Evolutionary conservation across 805 yeast genomes (phyloP), one percentile per base, ranked within the genome.

Genomic region (Sugiyamaella americana): DNA sequence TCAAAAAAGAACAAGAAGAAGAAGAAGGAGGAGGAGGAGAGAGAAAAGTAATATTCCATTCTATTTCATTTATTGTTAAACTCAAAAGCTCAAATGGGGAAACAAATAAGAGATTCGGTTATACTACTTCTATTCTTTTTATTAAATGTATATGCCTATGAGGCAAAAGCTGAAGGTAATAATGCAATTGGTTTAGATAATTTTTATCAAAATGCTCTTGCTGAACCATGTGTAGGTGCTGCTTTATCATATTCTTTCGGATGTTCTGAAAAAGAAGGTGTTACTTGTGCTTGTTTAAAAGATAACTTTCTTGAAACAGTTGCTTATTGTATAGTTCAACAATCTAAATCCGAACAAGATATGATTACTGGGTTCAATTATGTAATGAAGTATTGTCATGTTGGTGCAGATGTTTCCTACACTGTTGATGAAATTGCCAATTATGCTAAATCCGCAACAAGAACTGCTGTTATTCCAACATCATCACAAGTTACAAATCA

Each of bases 201-300:
- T n/a, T 24, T 22, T 32, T 26, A 26, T 26, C 11, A 26, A 8
- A 26, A 26, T 13, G 13, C 32, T 13, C 13, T 26, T 8, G 51
- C 48, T 3, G 51, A 43, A 16, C 51, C 51, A 6, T 47, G 51
- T 19, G 35, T 43, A 22, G 46, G 40, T n/a, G 44, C 43, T 17
- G 44, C 51, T n/a, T 22, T 39, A 30, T 13, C 17, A 16, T 30
- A 13, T 6, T 4, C n/a, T n/a, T 44, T 44, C 38, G 50, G 43
- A 19, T 44, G 51, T 43, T 4, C n/a, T 24, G 16, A 21, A 16
- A 26, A 44, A 17, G 30, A 3, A 6, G 34, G 22, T 20, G 29
- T 40, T 8, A 11, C 30, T 21, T 40, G 43, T 20, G 11, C 41
- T 5, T 40, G 43, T 13, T 13, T 21, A 16, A 10, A 6, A 18